Conservation (phyloP, 2,329 filamentous ascomycete species). For the Ophiocordyceps sinensis region DNA sequence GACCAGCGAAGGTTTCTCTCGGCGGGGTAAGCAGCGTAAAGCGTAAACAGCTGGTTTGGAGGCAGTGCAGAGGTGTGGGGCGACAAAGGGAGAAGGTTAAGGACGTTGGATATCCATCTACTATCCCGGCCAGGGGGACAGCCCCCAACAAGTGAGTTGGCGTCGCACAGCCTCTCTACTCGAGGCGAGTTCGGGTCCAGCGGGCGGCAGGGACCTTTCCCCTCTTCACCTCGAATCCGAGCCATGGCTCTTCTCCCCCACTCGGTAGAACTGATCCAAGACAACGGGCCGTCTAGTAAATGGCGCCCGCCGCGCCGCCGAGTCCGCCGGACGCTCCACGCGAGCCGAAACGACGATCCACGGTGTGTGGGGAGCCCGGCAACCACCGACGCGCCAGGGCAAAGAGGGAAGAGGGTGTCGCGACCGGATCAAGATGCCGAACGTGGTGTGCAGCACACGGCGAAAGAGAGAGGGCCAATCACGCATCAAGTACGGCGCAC, state of each 20-base stretch:
- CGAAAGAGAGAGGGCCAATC: background rate
- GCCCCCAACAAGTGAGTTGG: too few relatives aligned
- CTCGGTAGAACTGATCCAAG: background rate
- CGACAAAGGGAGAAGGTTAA: background rate
- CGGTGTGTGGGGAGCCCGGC: background rate
- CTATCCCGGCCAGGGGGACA: too few relatives aligned
- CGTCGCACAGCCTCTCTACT: too few relatives aligned
- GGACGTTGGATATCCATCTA: too few relatives aligned
- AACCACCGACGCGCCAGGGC: background rate
- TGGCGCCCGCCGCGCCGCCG: background rate
- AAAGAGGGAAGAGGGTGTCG: background rate
- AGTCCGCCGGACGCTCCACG: background rate
- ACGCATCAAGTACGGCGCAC: background rate
- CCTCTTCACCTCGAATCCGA: too few relatives aligned
- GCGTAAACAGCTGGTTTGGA: too few relatives aligned
- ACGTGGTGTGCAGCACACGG: constrained; percentile 1
- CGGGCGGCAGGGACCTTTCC: too few relatives aligned
- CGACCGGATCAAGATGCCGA: constrained; percentile 2
- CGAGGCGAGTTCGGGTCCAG: too few relatives aligned
- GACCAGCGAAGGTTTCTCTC: background rate
- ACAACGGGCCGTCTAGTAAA: background rate
- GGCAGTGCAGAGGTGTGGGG: background rate
- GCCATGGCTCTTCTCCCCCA: too few relatives aligned
- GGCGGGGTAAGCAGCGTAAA: background rate
- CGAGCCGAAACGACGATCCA: background rate